Evolutionary conservation across 257 asterid species (phyloP), one percentile per base, ranked within the genome.

Genomic region (Solanum microdontum): DNA sequence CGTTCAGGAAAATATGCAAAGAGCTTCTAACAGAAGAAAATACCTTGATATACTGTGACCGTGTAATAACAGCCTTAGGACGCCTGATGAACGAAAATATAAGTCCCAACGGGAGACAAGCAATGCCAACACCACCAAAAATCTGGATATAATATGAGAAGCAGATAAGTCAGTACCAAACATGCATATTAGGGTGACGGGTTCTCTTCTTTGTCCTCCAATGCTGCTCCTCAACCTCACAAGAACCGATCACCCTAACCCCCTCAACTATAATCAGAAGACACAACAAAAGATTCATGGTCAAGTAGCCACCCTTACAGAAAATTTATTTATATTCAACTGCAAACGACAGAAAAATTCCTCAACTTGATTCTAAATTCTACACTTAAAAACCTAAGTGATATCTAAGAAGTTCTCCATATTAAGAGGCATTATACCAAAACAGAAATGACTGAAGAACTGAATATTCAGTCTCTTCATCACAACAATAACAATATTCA

Each of bases 31-130:
- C 64, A 76, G 51, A 36, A 55, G 72, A 76, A 88, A 88, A 70
- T 90, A 97, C 99, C 99, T 95, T 97, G 90, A 97, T 97, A 93
- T 97, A 97, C 90, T 97, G 99, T 21, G 99, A 97, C 76, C 99
- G 98, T 66, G 99, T 97, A 76, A 97, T 97, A 84, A 97, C 99
- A 88, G 99, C 99, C 97, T 94, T 97, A 79, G 99, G 99, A 86
- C 99, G 98, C 89, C 99, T 94, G 87, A 96, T 74, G 91, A 97
- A 97, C 75, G 99, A 95, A 91, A 92, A 95, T 89, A 97, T 94
- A 80, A 97, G 96, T 85, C 99, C 98, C 92, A 97, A 85, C 17
- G 99, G 99, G 40, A 96, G 97, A 93, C 98, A 95, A 73, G 98
- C 98, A 89, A 97, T 97, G 90, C 99, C 99, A 84, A 97, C 97